Conservation (phyloP, 495 filamentous ascomycete species). For the Lophiostoma macrostomum region DNA sequence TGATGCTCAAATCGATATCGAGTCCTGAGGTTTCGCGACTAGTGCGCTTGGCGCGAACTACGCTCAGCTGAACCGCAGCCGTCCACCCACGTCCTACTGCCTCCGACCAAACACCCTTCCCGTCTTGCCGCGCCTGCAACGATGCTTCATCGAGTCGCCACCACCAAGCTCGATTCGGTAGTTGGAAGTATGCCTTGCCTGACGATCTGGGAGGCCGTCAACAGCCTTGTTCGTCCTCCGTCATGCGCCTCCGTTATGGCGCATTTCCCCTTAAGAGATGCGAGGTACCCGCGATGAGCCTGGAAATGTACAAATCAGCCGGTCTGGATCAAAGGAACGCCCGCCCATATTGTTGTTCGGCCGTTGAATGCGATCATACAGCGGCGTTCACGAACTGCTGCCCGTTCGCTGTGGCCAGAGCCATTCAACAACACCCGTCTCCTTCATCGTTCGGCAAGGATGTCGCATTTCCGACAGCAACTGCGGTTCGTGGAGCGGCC, state of each 20-base stretch:
- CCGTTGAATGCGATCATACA: too few relatives aligned
- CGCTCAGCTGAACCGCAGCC: not conserved
- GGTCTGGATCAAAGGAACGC: too few relatives aligned
- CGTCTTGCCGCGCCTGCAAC: not conserved
- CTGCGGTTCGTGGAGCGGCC: conserved; percentile 11
- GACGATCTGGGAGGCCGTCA: conserved; percentile 5
- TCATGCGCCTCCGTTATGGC: not conserved
- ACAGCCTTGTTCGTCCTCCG: conserved; percentile 5
- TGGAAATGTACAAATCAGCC: too few relatives aligned
- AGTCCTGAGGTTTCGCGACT: too few relatives aligned
- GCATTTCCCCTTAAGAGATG: not conserved
- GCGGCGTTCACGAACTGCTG: too few relatives aligned
- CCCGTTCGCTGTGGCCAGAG: not conserved
- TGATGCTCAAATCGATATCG: too few relatives aligned
- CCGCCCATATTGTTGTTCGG: too few relatives aligned
- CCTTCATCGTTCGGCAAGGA: not conserved
- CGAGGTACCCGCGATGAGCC: conserved; percentile 1
- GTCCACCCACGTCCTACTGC: not conserved
- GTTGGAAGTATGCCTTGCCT: conserved; percentile 12
- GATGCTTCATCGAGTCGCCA: not conserved
- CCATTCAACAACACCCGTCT: not conserved
- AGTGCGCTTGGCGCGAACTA: conserved; percentile 1
- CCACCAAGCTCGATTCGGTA: not conserved
- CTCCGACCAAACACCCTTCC: not conserved
- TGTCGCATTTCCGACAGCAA: not conserved